Base-by-base conservation (phyloP, 2,329 filamentous ascomycete species). In the Plenodomus lindquistii region DNA sequence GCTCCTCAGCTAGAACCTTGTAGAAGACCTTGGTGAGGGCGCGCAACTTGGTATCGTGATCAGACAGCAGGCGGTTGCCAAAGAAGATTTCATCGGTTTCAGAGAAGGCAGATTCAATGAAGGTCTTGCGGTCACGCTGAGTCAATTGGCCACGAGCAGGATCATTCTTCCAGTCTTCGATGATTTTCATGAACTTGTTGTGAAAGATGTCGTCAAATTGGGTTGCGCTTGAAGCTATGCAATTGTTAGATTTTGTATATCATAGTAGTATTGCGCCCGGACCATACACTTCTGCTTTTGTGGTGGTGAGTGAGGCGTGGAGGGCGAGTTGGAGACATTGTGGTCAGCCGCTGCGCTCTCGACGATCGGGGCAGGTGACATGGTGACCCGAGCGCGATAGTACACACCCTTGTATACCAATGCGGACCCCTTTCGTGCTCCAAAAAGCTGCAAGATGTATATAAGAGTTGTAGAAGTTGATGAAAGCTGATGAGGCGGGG, bases 21-120 rank as follows among this genome's bases (percentile, higher is more conserved):
- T 66, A 70, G 40, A 72, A 69, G 41, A 72, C 66, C 39, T 69
- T 70, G 47, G 68, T 71, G 7, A 72, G 62, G 35, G 69, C 68
- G 44, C 66, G 66, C 24, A 71, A 55, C 52, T 70, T 71, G 51
- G 65, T 62, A 17, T 72, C 66, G 22, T 60, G 51, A 42, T 70
- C 67, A 15, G 55, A 50, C 15, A 70, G 55, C 20, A 54, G 50
- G 20, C 67, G 66, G 36, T 47, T 47, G 16, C 61, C 65, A 37
- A 68, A 72, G 48, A 60, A 67, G 20, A 56, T 35, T 29, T 61
- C 49, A 48, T 72, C 69, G 15, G 69, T 68, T 10, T 62, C 58
- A 2, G 42, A 19, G 47, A 66, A 70, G 9, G 67, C 66, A 4
- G 48, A 54, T 27, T 71, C 60, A 36, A 72, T 70, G 44, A 71